Conservation (phyloP, 1,139 yeast genomes). For the Debaryomyces nepalensis region DNA sequence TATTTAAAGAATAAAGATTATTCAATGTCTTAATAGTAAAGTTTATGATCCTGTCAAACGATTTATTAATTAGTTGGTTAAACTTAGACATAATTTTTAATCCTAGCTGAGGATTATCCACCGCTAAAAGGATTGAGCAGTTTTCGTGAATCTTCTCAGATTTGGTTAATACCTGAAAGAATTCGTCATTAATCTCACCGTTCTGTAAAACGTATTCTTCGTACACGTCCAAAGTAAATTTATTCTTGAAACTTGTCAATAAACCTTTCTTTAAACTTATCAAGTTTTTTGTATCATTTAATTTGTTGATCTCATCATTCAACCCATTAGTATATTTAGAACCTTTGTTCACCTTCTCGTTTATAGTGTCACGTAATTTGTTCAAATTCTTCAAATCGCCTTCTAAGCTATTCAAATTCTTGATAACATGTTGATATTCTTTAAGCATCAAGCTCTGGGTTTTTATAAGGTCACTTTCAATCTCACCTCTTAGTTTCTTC, state of each 20-base stretch:
- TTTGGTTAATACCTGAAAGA: constrained; percentile 62
- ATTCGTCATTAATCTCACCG: constrained; percentile 55
- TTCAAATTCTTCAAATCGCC: constrained; percentile 47
- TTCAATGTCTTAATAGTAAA: constrained; percentile 42
- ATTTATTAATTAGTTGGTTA: constrained; percentile 53
- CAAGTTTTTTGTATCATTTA: constrained; percentile 47
- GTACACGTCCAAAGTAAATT: constrained; percentile 71
- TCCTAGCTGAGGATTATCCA: constrained; percentile 76
- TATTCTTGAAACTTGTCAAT: constrained; percentile 60
- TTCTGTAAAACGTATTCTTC: constrained; percentile 63
- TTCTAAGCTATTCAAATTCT: constrained; percentile 49
- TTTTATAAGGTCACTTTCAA: constrained; percentile 73
- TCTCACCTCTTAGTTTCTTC: constrained; percentile 66
- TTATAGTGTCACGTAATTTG: constrained; percentile 33
- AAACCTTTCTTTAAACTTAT: constrained; percentile 58
- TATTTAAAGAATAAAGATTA: constrained; percentile 40
- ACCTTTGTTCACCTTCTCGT: constrained; percentile 39
- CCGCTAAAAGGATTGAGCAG: constrained; percentile 68
- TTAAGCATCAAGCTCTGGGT: constrained; percentile 62
- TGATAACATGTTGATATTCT: constrained; percentile 63
- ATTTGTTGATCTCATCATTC: constrained; percentile 41
- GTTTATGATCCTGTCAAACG: constrained; percentile 53
- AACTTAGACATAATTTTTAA: constrained; percentile 67
- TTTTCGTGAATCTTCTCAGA: constrained; percentile 68
- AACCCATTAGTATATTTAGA: constrained; percentile 26